A percentile compares a stretch with the other conserved stretches of the same genome.
These are phyloP conservation scores for Botrytis cinerea DNA, from an alignment of 2,329 filamentous ascomycete species.

Conservation along the genomic window DNA sequence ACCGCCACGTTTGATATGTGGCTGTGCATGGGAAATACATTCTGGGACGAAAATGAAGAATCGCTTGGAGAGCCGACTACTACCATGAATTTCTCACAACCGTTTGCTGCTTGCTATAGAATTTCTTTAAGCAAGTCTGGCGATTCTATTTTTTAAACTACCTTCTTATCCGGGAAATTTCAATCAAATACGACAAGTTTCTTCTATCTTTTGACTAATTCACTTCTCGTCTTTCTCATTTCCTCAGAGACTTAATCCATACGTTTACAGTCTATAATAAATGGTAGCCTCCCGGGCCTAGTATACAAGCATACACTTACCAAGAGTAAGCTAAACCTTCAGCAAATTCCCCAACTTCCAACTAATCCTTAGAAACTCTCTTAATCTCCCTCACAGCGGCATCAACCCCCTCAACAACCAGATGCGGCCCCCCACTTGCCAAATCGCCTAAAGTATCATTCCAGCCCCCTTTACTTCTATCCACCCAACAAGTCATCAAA, in stretches of 20 bases:
- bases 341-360: not conserved
- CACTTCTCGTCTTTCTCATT: not conserved
- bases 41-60: not conserved
- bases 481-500: slow-evolving; percentile 67
- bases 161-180: not conserved
- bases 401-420: slow-evolving; percentile 57
- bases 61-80: too few relatives aligned
- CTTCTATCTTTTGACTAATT: not conserved
- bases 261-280: not conserved
- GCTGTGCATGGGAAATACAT: not conserved
- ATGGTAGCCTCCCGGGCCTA: not conserved
- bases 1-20: not conserved
- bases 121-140: not conserved
- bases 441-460: slow-evolving; percentile 59
- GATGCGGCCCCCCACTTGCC: slow-evolving; percentile 50
- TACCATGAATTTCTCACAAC: not conserved
- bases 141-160: not conserved
- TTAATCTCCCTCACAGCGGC: slow-evolving; percentile 52
- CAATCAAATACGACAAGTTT: not conserved
- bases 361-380: slow-evolving; percentile 36
- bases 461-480: slow-evolving; percentile 60
- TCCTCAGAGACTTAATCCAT: not conserved
- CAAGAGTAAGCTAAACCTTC: not conserved
- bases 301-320: not conserved
- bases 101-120: not conserved